phyloP scores from a whole-genome alignment of 2,329 filamentous ascomycete genomes.

The Sporothrix schenckii region DNA sequence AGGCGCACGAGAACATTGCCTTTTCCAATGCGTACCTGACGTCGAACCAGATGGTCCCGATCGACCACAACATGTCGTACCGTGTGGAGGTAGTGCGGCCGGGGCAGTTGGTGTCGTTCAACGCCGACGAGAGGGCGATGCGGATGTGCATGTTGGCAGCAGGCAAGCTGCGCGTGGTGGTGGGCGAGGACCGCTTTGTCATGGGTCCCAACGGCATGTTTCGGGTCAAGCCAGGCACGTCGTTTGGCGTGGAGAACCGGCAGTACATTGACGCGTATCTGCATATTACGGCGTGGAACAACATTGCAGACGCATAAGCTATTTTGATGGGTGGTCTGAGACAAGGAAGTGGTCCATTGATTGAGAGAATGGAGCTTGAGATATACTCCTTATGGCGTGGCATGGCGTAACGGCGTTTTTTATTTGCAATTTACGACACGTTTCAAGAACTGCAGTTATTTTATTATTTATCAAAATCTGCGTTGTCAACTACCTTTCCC shows the following conservation, averaged over 20 bases:
- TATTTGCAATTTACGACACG: background rate
- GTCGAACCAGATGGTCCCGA: constrained; percentile 36
- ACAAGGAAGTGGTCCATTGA: too few relatives aligned
- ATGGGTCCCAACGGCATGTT: constrained; percentile 53
- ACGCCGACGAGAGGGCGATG: constrained; percentile 34
- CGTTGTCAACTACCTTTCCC: background rate
- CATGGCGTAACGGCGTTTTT: background rate
- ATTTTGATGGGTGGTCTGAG: too few relatives aligned
- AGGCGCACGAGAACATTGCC: constrained; percentile 36
- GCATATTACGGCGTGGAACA: constrained; percentile 39
- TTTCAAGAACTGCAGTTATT: background rate
- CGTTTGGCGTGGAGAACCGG: constrained; percentile 49
- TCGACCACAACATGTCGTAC: constrained; percentile 40
- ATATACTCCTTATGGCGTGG: background rate
- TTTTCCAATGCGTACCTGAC: constrained; percentile 44
- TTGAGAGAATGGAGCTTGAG: background rate
- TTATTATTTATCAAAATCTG: too few relatives aligned
- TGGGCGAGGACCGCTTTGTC: constrained; percentile 44
- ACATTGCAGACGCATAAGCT: background rate
- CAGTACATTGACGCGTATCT: constrained; percentile 51
- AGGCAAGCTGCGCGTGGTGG: constrained; percentile 41
- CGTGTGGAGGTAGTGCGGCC: constrained; percentile 40
- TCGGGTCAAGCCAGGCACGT: constrained; percentile 46
- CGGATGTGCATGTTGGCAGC: constrained; percentile 41
- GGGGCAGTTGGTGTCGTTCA: constrained; percentile 37